Base-by-base conservation (phyloP, 2,329 filamentous ascomycete genomes). In the Sporothrix pseudoabietina region DNA sequence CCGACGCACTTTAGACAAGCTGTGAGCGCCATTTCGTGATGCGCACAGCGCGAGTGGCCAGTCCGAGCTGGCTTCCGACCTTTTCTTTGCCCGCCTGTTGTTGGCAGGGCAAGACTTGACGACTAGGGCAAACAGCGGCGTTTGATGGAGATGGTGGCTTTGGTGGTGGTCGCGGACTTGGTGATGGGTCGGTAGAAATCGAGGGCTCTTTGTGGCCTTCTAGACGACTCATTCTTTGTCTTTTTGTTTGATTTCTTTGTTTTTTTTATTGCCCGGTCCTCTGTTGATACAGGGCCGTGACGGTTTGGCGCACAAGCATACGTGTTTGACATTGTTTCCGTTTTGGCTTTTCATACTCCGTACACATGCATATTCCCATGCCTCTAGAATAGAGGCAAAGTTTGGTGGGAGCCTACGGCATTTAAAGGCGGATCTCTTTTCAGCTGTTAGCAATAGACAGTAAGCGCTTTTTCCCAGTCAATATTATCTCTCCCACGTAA, bases 251-350 rank as follows among this genome's bases (percentile, higher is more conserved):
- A 16, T 66, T 47, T 47, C n/a, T 66, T 47, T 41, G 47, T 49
- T 32, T 54, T 49, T 32, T 39, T 52, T 54, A 39, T 44, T 47
- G 26, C 26, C 61, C 61, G 35, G 61, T 66, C 61, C 22, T 66
- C 61, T 66, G 41, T 66, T 47, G 39, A 66, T 19, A 47, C 61
- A 66, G 61, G n/a, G 61, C 61, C 61, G 61, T 66, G n/a, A 66
- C 14, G 61, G 61, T 66, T 47, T 66, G 61, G 61, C 61, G 61
- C 22, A 66, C n/a, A 8, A 26, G 59, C 35, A 65, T 44, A 65
- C 59, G 39, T 44, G 59, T 14, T 41, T 65, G 59, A 65, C 47
- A 26, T 66, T 66, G 14, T 1, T 44, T 65, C 4, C 16, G 39
- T 65, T 52, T 52, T 52, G 14, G 4, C n/a, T 52, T 19, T 14